Base-by-base conservation (phyloP, 1,139 yeast species). In the Hanseniaspora uvarum region DNA sequence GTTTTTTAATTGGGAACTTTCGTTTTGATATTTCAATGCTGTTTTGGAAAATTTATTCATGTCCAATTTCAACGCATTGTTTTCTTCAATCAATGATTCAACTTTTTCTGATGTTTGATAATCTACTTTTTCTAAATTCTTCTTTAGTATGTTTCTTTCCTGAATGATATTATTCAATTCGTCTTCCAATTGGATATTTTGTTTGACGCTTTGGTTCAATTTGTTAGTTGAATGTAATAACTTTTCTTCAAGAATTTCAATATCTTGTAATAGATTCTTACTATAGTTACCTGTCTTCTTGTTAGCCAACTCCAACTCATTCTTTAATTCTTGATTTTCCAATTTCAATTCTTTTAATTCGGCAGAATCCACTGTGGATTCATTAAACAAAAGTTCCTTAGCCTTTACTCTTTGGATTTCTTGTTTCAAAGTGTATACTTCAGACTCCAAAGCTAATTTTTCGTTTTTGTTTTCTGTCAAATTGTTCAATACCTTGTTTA, bases 21-120 rank as follows among this genome's bases (percentile, higher is more conserved):
- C 65, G 24, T 58, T 57, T 44, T 62, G 56, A 31, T 61, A 58
- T 28, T 59, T 62, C 37, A 58, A 58, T 53, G 62, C 63, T 61
- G 62, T 64, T 30, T 54, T 56, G n/a, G 59, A 60, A 55, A 60
- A 62, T 39, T 61, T 63, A 18, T 56, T 58, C 36, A 62, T 50
- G 43, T 63, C 64, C 24, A 52, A 52, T 34, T 62, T 50, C 26
- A 50, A 36, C 21, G 5, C 10, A 23, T 28, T 62, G 38, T 60
- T 60, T 26, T 59, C 58, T 8, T 60, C 61, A 46, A 60, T 62
- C 11, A 63, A 58, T n/a, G 53, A 41, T 26, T 58, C 59, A 28
- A 60, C 34, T 30, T 60, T 56, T 16, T 46, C 5, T 53, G 51
- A 36, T 52, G 39, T 28, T 56, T 61, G 30, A 59, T 57, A 12